Evolutionary conservation across 257 asterid genomes (phyloP).

Genomic region (Lycium barbarum): DNA sequence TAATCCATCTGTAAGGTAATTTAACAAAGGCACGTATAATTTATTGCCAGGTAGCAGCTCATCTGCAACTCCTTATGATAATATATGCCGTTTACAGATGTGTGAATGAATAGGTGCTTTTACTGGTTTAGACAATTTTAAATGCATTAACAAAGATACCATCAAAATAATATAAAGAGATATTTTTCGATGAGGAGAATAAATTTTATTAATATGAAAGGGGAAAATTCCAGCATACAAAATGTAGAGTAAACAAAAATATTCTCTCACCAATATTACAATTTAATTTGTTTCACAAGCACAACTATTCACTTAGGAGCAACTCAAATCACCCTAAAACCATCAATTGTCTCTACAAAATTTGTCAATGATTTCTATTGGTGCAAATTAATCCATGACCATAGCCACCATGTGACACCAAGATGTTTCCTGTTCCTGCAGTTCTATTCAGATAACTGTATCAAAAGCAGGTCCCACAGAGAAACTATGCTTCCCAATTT

Average conservation of each 20-base stretch:
- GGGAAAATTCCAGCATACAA: neutral
- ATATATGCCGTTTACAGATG: neutral
- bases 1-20: neutral
- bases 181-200: neutral
- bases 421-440: slow-evolving; percentile 24
- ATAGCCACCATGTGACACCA: slow-evolving; percentile 2
- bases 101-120: neutral
- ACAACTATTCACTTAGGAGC: neutral
- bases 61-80: neutral
- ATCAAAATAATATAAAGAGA: neutral
- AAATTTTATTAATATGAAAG: neutral
- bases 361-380: slow-evolving; percentile 20
- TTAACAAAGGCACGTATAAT: neutral
- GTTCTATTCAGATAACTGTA: neutral
- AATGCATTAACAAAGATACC: neutral
- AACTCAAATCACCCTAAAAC: slow-evolving; percentile 2
- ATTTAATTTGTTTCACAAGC: neutral
- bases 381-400: slow-evolving; percentile 22
- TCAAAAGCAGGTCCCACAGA: neutral
- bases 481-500: slow-evolving; percentile 20
- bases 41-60: neutral
- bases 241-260: neutral
- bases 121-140: neutral
- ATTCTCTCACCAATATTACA: slow-evolving; percentile 9
- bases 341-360: slow-evolving; percentile 29